Conservation (phyloP, 345 rosid genomes). For the Murraya koenigii region DNA sequence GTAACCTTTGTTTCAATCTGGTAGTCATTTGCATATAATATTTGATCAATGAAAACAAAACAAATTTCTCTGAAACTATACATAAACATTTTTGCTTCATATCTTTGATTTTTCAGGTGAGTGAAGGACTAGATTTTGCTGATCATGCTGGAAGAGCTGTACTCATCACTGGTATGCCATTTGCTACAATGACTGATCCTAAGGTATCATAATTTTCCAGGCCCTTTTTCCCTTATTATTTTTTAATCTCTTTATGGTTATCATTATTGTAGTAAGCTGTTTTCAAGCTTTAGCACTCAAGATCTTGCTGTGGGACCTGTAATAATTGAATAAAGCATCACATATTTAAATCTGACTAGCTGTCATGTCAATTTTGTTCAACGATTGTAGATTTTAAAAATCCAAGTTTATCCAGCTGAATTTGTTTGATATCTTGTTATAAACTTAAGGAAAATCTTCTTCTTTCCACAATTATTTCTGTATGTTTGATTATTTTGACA, state of each 20-base stretch:
- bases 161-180: conserved; percentile 86
- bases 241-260: background rate
- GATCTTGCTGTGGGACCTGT: background rate
- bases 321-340: background rate
- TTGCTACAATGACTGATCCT: conserved; percentile 73
- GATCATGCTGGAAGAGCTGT: conserved; percentile 99
- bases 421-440: background rate
- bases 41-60: background rate
- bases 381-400: background rate
- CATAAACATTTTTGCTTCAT: background rate
- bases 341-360: background rate
- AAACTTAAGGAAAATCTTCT: background rate
- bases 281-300: background rate
- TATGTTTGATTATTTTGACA: background rate
- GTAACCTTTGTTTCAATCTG: conserved; percentile 9
- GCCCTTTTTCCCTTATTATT: background rate
- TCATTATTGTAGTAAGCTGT: background rate
- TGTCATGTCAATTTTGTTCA: background rate
- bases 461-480: background rate
- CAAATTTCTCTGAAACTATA: background rate
- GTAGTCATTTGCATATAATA: background rate
- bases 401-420: background rate
- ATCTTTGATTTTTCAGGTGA: conserved; percentile 56
- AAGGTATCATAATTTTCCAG: conserved; percentile 53
- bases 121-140: conserved; percentile 98